A percentile compares a stretch with the other conserved stretches of the same genome.
These are phyloP conservation scores for Ochromonas danica DNA, from an alignment of 108 stramenopile species.

Conservation along the genomic window DNA sequence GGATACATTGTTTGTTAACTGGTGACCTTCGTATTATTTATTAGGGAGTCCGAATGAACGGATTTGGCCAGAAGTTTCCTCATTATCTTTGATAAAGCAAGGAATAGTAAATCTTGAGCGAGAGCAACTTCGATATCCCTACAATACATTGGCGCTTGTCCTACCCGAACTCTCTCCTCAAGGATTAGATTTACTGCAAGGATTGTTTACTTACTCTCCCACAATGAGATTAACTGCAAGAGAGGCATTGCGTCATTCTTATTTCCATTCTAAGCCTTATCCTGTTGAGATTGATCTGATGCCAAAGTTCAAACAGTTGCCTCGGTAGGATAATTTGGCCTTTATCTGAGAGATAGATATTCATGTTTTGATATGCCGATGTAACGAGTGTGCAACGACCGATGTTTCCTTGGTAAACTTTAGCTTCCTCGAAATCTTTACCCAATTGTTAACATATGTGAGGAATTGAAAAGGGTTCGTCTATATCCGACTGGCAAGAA, in stretches of 20 bases:
- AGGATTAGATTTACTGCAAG: constrained; percentile 47
- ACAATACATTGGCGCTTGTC: constrained; percentile 41
- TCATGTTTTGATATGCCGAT: no score
- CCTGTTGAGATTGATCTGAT: not conserved
- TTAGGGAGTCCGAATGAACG: constrained; percentile 24
- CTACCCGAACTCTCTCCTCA: constrained; percentile 35
- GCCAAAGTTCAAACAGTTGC: constrained; percentile 30
- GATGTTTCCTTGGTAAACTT: no score
- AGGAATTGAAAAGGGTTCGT: no score
- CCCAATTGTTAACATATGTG: no score
- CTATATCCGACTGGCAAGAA: no score
- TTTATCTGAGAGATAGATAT: no score
- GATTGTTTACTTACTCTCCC: constrained; percentile 48
- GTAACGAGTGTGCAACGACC: no score
- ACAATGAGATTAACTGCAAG: constrained; percentile 43
- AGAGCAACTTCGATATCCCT: constrained; percentile 32
- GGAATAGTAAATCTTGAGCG: not conserved
- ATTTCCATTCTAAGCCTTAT: constrained; percentile 33
- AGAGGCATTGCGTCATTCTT: constrained; percentile 45
- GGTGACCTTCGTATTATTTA: constrained; percentile 33
- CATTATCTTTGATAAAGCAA: no score
- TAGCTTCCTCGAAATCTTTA: no score
- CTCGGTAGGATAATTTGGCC: no score
- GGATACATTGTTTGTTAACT: constrained; percentile 4
- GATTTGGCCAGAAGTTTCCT: not conserved